Percentiles rank a stretch among this genome's conserved stretches.
These are phyloP conservation scores for Taphrina confusa DNA, from an alignment of 1,139 yeast species.

Conservation along the genomic window DNA sequence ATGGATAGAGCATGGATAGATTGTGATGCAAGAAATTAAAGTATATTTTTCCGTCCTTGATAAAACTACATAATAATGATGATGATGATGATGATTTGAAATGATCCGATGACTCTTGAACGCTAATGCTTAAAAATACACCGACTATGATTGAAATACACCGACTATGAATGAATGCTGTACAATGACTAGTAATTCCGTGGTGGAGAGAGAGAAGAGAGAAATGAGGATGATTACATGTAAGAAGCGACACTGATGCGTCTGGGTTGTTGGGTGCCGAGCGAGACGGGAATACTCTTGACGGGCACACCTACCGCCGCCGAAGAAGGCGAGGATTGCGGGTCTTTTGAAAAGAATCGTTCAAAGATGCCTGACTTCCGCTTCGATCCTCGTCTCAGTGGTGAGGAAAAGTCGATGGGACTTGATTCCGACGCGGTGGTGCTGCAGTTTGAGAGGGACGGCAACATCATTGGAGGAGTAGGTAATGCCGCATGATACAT, in stretches of 20 bases:
- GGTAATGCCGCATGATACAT: slow-evolving; percentile 23
- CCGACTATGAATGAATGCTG: too few relatives aligned
- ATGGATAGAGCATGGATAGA: too few relatives aligned
- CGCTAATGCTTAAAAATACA: too few relatives aligned
- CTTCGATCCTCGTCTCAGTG: slow-evolving; percentile 8
- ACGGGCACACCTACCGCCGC: slow-evolving; percentile 19
- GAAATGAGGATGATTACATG: slow-evolving; percentile 5
- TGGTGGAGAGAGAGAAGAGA: neutral
- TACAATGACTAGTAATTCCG: too few relatives aligned
- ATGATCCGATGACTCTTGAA: too few relatives aligned
- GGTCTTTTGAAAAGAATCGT: slow-evolving; percentile 26
- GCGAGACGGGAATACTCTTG: slow-evolving; percentile 23
- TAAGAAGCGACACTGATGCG: slow-evolving; percentile 33
- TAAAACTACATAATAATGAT: neutral
- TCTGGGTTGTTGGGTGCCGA: slow-evolving; percentile 12
- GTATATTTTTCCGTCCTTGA: too few relatives aligned
- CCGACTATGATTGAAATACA: too few relatives aligned
- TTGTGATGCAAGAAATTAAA: too few relatives aligned
- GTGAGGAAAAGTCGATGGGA: slow-evolving; percentile 32
- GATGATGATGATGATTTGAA: neutral
- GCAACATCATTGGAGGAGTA: slow-evolving; percentile 33
- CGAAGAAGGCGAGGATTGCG: neutral
- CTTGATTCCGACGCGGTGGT: slow-evolving; percentile 25
- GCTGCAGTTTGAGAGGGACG: slow-evolving; percentile 33
- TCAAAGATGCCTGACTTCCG: slow-evolving; percentile 35